These are phyloP conservation scores for Rhizophagus clarus DNA, from an alignment of 192 early-diverging fungal species.

Conservation along the genomic window DNA sequence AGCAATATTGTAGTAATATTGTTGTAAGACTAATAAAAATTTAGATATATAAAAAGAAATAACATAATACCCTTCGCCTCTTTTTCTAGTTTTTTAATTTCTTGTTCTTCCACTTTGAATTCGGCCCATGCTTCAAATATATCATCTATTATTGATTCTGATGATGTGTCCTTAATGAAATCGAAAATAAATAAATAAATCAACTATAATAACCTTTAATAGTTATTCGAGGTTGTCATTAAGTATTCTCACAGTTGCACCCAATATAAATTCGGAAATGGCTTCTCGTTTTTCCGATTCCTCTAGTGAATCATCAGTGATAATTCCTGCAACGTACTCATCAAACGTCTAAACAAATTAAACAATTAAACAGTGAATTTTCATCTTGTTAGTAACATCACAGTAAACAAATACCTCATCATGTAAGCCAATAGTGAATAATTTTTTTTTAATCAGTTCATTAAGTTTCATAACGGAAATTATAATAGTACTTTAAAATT, in stretches of 20 bases:
- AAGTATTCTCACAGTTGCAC: conserved; percentile 43
- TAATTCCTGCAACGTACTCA: conserved; percentile 71
- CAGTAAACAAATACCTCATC: neutral
- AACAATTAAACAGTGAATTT: neutral
- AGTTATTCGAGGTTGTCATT: neutral
- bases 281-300: conserved; percentile 69
- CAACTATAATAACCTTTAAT: neutral
- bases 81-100: neutral
- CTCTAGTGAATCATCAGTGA: conserved; percentile 62
- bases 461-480: neutral
- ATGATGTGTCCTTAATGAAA: conserved; percentile 39
- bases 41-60: neutral
- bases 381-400: neutral
- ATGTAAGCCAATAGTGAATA: neutral
- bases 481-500: too few species aligned
- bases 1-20: too few species aligned
- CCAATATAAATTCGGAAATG: conserved; percentile 68
- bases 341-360: conserved; percentile 48
- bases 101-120: conserved; percentile 3
- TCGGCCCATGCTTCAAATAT: conserved; percentile 48
- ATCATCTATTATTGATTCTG: conserved; percentile 43
- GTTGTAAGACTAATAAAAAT: neutral
- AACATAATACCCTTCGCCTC: neutral
- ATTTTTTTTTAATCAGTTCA: neutral
- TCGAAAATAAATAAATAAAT: neutral